Evolutionary conservation across 163 green algal species (phyloP).

Genomic region (Chlamydomonas reinhardtii): DNA sequence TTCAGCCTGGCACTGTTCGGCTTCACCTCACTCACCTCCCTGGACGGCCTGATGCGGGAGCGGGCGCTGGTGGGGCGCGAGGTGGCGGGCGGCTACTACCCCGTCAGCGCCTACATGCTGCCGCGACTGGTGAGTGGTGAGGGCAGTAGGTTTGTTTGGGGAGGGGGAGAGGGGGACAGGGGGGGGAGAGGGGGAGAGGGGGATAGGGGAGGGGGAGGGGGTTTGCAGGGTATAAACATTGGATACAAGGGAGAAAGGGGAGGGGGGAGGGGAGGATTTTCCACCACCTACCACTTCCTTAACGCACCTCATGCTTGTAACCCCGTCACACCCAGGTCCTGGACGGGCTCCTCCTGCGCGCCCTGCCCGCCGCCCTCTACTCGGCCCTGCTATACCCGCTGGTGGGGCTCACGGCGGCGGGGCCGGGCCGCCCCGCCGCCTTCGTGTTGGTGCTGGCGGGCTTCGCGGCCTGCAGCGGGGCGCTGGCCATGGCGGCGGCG

Average conservation of each 20-base stretch:
- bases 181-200: no score
- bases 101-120: constrained; percentile 67
- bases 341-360: constrained; percentile 79
- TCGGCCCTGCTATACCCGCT: constrained; percentile 75
- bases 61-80: constrained; percentile 68
- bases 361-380: constrained; percentile 77
- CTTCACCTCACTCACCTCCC: constrained; percentile 76
- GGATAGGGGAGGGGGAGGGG: no score
- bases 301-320: no score
- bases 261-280: no score
- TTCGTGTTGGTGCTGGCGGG: constrained; percentile 72
- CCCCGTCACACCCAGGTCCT: constrained; percentile 49
- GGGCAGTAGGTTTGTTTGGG: background rate
- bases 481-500: constrained; percentile 71
- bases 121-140: constrained; percentile 55
- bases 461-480: constrained; percentile 72
- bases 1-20: constrained; percentile 80
- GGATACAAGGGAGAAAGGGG: no score
- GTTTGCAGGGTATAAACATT: no score
- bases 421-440: constrained; percentile 54
- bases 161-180: no score
- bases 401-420: constrained; percentile 56
- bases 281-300: no score
- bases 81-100: constrained; percentile 76
- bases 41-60: constrained; percentile 77